phyloP scores from a whole-genome alignment of 208 protist genomes.

The Leishmania arabica region DNA sequence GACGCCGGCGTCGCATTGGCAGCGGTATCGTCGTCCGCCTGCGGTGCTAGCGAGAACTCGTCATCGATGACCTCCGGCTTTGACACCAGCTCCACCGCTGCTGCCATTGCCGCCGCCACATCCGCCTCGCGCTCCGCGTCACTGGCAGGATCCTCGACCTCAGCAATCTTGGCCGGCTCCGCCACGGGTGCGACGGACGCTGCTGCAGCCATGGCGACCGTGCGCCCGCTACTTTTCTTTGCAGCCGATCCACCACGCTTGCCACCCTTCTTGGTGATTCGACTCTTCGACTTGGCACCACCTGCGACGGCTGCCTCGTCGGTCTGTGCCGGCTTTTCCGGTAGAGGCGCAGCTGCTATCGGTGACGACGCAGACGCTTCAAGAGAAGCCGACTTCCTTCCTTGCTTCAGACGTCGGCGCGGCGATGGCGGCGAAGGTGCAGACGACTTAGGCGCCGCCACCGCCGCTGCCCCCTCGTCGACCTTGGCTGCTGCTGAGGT shows the following conservation, averaged over 20 bases:
- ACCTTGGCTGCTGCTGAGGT: background rate
- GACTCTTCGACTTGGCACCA: background rate
- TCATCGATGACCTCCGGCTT: constrained; percentile 9
- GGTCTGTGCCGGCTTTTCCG: background rate
- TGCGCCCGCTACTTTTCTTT: background rate
- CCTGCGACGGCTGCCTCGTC: background rate
- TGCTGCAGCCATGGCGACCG: background rate
- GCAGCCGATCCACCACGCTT: background rate
- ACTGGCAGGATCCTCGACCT: background rate
- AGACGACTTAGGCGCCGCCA: background rate
- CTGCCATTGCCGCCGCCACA: constrained; percentile 12
- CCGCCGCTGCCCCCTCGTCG: background rate
- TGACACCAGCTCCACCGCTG: background rate
- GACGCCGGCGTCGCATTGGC: background rate
- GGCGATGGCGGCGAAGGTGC: background rate
- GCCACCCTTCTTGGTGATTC: background rate
- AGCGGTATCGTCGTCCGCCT: background rate
- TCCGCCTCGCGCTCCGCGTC: constrained; percentile 1
- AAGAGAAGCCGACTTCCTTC: background rate
- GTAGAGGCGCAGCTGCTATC: background rate
- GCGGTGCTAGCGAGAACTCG: background rate
- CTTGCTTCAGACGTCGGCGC: background rate
- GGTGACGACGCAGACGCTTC: background rate
- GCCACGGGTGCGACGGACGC: background rate
- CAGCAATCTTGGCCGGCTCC: background rate